These are phyloP conservation scores for Passalora sequoiae DNA, from an alignment of 2,329 filamentous ascomycete genomes.

Conservation along the genomic window DNA sequence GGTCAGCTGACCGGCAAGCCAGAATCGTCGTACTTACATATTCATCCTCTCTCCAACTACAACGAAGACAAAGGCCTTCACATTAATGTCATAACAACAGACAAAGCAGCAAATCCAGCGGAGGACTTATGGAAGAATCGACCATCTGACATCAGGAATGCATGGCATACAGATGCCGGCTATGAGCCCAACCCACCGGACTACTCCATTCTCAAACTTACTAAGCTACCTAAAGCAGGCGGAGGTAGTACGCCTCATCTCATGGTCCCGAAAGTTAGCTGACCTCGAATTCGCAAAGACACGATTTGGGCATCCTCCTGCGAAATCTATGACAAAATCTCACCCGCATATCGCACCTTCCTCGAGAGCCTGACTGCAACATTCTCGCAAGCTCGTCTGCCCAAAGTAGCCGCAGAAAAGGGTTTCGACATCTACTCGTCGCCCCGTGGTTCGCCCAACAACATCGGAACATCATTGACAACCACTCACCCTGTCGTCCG, in stretches of 20 bases:
- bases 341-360: background rate
- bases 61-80: slow-evolving; percentile 1
- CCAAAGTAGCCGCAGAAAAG: slow-evolving; percentile 1
- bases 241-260: no score
- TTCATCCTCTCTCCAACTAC: slow-evolving; percentile 49
- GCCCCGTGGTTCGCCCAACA: slow-evolving; percentile 22
- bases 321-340: background rate
- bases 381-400: background rate
- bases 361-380: background rate
- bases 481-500: slow-evolving; percentile 49
- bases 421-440: background rate
- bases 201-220: background rate
- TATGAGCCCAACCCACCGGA: background rate
- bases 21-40: slow-evolving; percentile 52
- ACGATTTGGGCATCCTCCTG: background rate
- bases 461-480: slow-evolving; percentile 17
- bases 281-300: no score
- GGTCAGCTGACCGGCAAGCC: slow-evolving; percentile 57
- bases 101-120: slow-evolving; percentile 1
- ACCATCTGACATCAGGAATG: background rate
- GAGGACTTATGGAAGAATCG: slow-evolving; percentile 3
- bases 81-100: slow-evolving; percentile 2
- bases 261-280: no score
- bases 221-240: background rate
- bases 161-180: background rate